phyloP scores from a whole-genome alignment of 2,329 filamentous ascomycete species.

The Chrysoporthe deuterocubensis region DNA sequence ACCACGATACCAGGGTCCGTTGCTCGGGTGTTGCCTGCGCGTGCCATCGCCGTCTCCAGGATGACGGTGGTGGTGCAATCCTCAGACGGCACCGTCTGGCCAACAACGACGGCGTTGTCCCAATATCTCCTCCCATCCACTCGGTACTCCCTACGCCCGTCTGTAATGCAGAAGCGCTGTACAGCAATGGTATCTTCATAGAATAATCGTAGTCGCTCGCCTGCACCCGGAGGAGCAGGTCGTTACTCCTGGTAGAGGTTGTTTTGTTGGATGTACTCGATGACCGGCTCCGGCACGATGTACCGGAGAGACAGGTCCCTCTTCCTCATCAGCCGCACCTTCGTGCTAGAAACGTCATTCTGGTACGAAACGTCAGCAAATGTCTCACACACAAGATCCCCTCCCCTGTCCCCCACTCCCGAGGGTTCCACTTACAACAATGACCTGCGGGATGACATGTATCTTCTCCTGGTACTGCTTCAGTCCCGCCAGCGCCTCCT shows the following conservation, averaged over 20 bases:
- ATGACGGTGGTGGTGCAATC: constrained; percentile 6
- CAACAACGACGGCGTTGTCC: background rate
- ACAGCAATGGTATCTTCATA: constrained; percentile 16
- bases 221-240: background rate
- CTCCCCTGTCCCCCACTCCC: too few relatives aligned
- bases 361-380: constrained; percentile 41
- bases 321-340: constrained; percentile 49
- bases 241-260: constrained; percentile 61
- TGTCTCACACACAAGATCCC: background rate
- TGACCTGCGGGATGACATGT: constrained; percentile 85
- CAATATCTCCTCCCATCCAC: background rate
- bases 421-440: constrained; percentile 71
- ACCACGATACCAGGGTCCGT: background rate
- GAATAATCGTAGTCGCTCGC: background rate
- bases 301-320: constrained; percentile 84
- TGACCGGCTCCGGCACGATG: constrained; percentile 72
- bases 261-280: constrained; percentile 73
- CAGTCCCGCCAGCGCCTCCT: constrained; percentile 81
- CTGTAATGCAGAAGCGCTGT: constrained; percentile 2
- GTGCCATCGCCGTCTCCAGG: background rate
- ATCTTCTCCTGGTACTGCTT: constrained; percentile 85
- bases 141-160: background rate
- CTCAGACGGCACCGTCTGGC: background rate
- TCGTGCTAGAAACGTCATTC: constrained; percentile 64
- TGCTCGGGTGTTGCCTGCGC: background rate